Conservation (phyloP, 495 filamentous ascomycete genomes). For the Penicillium pulvis region DNA sequence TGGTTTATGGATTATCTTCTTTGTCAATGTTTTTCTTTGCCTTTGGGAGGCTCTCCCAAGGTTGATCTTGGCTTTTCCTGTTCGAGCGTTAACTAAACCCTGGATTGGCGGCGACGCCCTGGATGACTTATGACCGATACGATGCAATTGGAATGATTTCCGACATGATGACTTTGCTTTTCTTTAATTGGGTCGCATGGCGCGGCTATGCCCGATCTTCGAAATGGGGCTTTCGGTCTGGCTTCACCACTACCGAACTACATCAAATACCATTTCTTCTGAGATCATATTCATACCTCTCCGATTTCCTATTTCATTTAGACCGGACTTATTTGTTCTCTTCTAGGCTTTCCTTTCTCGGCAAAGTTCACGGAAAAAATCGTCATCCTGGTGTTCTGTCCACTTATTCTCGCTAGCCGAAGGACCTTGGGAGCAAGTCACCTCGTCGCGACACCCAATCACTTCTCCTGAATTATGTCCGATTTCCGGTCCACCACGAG, state of each 20-base stretch:
- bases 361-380: not conserved
- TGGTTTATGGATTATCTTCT: slow-evolving; percentile 6
- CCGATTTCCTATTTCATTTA: not conserved
- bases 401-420: slow-evolving; percentile 13
- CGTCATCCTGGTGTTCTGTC: slow-evolving; percentile 1
- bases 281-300: not conserved
- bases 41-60: slow-evolving; percentile 1
- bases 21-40: slow-evolving; percentile 5
- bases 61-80: slow-evolving; percentile 7
- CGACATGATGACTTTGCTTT: slow-evolving; percentile 2
- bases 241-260: not conserved
- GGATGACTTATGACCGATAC: slow-evolving; percentile 21
- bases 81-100: slow-evolving; percentile 17
- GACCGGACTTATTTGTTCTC: not conserved
- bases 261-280: slow-evolving; percentile 1
- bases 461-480: not conserved
- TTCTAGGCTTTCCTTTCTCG: not conserved
- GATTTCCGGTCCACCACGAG: slow-evolving; percentile 10
- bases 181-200: not conserved
- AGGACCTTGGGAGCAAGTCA: slow-evolving; percentile 31
- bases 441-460: slow-evolving; percentile 18
- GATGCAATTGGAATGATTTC: slow-evolving; percentile 16
- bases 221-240: not conserved
- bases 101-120: slow-evolving; percentile 25
- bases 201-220: not conserved